A percentile compares a stretch with the other conserved stretches of the same genome.
These are phyloP conservation scores for Voacanga thouarsii DNA, from an alignment of 257 asterid species.

Conservation along the genomic window DNA sequence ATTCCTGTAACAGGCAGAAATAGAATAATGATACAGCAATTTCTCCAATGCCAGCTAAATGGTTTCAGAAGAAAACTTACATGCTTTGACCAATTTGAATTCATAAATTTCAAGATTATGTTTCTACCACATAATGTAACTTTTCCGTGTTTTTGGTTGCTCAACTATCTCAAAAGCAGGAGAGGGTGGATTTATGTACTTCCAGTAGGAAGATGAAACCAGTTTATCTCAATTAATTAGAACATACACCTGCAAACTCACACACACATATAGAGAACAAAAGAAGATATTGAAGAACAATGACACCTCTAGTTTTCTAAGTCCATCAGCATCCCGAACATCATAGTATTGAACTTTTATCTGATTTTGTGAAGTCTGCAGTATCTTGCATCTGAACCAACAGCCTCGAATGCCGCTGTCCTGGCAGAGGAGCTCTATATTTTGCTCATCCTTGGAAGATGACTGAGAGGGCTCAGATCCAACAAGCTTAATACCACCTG, in stretches of 20 bases:
- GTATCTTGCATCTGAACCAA: constrained; percentile 60
- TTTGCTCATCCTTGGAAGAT: constrained; percentile 14
- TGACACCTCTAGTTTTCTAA: constrained; percentile 49
- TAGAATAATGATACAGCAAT: not conserved
- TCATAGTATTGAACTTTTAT: constrained; percentile 51
- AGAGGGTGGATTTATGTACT: not conserved
- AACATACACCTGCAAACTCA: too few species aligned
- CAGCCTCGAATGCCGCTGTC: constrained; percentile 64
- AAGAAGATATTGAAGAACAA: not conserved
- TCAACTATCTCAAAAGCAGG: not conserved
- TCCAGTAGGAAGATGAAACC: not conserved
- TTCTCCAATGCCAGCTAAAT: not conserved
- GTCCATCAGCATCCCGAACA: constrained; percentile 28
- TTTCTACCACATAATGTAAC: not conserved
- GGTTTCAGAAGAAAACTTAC: not conserved
- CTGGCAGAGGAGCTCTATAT: constrained; percentile 52
- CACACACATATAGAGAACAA: not conserved
- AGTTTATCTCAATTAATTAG: not conserved
- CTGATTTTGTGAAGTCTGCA: constrained; percentile 24
- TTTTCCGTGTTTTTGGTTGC: not conserved
- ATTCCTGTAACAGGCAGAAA: constrained; percentile 41
- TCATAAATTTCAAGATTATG: not conserved
- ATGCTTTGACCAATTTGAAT: not conserved
- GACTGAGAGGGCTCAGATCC: constrained; percentile 17
- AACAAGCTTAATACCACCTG: constrained; percentile 12